Conservation (phyloP, 2,329 filamentous ascomycete species). For the Acrocalymma vagum region DNA sequence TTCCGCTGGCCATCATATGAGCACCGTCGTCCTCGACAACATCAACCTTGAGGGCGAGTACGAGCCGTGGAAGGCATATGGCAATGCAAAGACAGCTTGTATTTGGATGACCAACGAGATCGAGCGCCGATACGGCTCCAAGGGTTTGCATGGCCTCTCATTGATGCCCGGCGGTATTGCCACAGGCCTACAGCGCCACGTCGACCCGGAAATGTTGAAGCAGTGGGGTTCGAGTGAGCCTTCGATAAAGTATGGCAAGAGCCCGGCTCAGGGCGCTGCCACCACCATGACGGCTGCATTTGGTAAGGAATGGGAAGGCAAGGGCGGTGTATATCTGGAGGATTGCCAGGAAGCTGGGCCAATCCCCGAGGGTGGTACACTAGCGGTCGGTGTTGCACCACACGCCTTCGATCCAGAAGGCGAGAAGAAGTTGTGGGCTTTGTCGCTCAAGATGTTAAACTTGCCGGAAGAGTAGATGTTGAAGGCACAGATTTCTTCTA, state of each 20-base stretch:
- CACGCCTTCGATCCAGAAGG: conserved; percentile 53
- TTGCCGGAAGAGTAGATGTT: too few relatives aligned
- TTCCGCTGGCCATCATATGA: conserved; percentile 48
- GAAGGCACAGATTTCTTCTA: too few relatives aligned
- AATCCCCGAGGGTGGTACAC: conserved; percentile 23
- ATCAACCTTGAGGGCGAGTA: conserved; percentile 52
- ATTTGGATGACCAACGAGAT: conserved; percentile 62
- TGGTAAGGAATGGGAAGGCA: conserved; percentile 51
- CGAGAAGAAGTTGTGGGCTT: conserved; percentile 55
- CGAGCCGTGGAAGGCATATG: conserved; percentile 53
- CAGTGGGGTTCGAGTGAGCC: conserved; percentile 13
- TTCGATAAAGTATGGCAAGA: conserved; percentile 2
- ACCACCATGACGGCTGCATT: conserved; percentile 56
- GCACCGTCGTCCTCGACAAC: conserved; percentile 47
- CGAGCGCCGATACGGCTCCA: conserved; percentile 56
- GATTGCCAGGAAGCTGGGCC: conserved; percentile 37
- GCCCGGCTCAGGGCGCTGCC: conserved; percentile 56
- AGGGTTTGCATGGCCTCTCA: conserved; percentile 53
- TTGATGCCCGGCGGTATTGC: conserved; percentile 58
- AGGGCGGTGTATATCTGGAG: conserved; percentile 56
- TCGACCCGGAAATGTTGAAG: conserved; percentile 4
- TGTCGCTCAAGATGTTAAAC: conserved; percentile 32
- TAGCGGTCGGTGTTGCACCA: conserved; percentile 23
- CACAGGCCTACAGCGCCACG: conserved; percentile 17
- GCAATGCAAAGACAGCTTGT: conserved; percentile 61